These are phyloP conservation scores for Royoungia palumana DNA, from an alignment of 768 basidiomycete genomes.

Conservation along the genomic window DNA sequence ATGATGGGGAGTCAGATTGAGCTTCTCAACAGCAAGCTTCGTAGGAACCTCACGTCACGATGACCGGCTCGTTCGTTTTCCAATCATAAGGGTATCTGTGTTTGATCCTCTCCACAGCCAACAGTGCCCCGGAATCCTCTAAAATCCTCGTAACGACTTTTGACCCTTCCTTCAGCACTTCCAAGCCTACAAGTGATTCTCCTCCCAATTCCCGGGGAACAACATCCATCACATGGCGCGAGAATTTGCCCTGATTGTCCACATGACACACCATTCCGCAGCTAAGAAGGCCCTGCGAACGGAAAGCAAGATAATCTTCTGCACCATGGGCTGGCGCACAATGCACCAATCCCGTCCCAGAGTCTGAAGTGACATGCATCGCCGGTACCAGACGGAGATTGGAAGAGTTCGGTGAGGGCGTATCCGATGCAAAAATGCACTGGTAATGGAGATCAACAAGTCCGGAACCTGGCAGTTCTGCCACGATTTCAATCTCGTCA, in stretches of 20 bases:
- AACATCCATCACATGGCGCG: slow-evolving; percentile 50
- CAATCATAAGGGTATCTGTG: slow-evolving; percentile 97
- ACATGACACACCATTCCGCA: slow-evolving; percentile 75
- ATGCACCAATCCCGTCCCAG: slow-evolving; percentile 96
- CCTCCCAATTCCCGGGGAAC: slow-evolving; percentile 39
- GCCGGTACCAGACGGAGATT: slow-evolving; percentile 57
- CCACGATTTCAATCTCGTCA: slow-evolving; percentile 18
- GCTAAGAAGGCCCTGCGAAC: slow-evolving; percentile 48
- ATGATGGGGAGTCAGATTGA: not conserved
- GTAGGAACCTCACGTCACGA: slow-evolving; percentile 65
- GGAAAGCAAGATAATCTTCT: slow-evolving; percentile 86
- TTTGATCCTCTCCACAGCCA: slow-evolving; percentile 66
- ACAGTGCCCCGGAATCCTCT: slow-evolving; percentile 45
- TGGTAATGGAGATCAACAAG: slow-evolving; percentile 61
- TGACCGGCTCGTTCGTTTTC: slow-evolving; percentile 91
- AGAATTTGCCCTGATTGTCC: slow-evolving; percentile 71
- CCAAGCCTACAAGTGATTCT: slow-evolving; percentile 58
- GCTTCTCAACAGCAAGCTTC: not conserved
- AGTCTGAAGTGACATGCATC: slow-evolving; percentile 74
- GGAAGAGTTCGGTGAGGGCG: not conserved
- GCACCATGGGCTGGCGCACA: slow-evolving; percentile 92
- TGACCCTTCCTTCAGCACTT: slow-evolving; percentile 71
- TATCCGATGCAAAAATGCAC: slow-evolving; percentile 52
- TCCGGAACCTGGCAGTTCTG: slow-evolving; percentile 35
- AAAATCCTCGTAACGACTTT: slow-evolving; percentile 64